These are phyloP conservation scores for Dipteronia sinensis DNA, from an alignment of 345 rosid species.

Conservation along the genomic window DNA sequence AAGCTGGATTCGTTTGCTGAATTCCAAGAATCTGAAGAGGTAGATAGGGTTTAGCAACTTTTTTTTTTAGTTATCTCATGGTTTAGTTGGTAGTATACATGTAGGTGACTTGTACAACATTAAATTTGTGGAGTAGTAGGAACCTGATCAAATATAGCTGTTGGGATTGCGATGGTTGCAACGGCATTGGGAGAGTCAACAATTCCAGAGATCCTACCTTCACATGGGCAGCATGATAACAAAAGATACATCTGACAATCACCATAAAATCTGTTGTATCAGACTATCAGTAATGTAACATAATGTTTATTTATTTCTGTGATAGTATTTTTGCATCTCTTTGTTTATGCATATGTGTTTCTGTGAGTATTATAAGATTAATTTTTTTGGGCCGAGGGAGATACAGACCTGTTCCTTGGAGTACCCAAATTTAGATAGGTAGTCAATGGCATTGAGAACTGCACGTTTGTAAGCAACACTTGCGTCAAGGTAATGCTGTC, in stretches of 20 bases:
- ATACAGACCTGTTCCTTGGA: constrained; percentile 82
- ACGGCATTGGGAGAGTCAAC: constrained; percentile 90
- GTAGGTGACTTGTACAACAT: neutral
- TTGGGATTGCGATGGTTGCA: constrained; percentile 89
- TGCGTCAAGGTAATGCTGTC: constrained; percentile 85
- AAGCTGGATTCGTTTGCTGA: neutral
- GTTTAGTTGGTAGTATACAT: neutral
- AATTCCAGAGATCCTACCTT: constrained; percentile 91
- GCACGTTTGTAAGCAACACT: constrained; percentile 88
- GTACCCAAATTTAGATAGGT: constrained; percentile 89
- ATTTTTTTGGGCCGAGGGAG: neutral
- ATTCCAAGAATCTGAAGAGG: neutral
- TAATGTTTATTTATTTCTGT: neutral
- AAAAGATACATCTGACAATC: constrained; percentile 66
- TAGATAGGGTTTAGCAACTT: neutral
- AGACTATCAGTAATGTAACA: neutral
- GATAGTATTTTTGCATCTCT: neutral
- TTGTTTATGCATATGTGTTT: neutral
- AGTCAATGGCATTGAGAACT: constrained; percentile 86
- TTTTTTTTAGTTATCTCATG: neutral
- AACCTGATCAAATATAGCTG: constrained; percentile 86
- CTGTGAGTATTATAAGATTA: neutral
- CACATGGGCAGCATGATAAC: constrained; percentile 91
- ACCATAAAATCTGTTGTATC: constrained; percentile 13
- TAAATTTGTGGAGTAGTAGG: constrained; percentile 1